Evolutionary conservation across 164 flowering plant species (phyloP).

Genomic region (Echeveria elegans): DNA sequence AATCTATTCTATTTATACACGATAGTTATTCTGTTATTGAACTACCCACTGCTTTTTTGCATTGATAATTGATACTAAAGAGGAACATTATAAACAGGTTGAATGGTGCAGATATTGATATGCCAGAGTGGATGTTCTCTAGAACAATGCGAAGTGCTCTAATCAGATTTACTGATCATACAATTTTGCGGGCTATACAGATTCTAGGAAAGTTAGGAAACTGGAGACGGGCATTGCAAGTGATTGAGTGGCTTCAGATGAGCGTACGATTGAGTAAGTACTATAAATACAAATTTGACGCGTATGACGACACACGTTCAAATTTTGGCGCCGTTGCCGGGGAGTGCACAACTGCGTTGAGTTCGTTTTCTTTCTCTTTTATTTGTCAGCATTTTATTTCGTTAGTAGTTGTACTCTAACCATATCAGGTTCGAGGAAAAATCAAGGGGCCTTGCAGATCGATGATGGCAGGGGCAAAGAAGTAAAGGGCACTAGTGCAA

Average conservation of each 20-base stretch:
- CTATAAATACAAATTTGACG: too few species aligned
- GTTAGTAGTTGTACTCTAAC: too few species aligned
- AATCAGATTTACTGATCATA: slow-evolving; percentile 65
- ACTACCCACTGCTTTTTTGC: neutral
- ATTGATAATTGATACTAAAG: slow-evolving; percentile 12
- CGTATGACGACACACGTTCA: too few species aligned
- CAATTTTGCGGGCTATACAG: slow-evolving; percentile 70
- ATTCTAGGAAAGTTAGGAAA: slow-evolving; percentile 76
- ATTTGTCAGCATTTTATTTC: too few species aligned
- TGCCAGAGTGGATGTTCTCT: slow-evolving; percentile 90
- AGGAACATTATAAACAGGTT: slow-evolving; percentile 46
- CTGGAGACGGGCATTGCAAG: slow-evolving; percentile 82
- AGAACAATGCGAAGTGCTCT: slow-evolving; percentile 73
- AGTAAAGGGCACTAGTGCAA: too few species aligned
- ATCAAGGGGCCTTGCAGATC: too few species aligned
- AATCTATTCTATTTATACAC: neutral
- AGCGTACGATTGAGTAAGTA: slow-evolving; percentile 80
- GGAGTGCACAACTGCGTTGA: too few species aligned
- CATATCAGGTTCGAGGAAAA: too few species aligned
- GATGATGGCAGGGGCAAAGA: too few species aligned
- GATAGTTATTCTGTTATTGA: neutral
- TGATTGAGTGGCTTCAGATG: slow-evolving; percentile 79
- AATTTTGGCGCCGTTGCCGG: too few species aligned
- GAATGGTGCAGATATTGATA: slow-evolving; percentile 73
- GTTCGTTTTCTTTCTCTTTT: too few species aligned